phyloP scores from a whole-genome alignment of 306 rosid genomes.

The Boehmeria nivea region DNA sequence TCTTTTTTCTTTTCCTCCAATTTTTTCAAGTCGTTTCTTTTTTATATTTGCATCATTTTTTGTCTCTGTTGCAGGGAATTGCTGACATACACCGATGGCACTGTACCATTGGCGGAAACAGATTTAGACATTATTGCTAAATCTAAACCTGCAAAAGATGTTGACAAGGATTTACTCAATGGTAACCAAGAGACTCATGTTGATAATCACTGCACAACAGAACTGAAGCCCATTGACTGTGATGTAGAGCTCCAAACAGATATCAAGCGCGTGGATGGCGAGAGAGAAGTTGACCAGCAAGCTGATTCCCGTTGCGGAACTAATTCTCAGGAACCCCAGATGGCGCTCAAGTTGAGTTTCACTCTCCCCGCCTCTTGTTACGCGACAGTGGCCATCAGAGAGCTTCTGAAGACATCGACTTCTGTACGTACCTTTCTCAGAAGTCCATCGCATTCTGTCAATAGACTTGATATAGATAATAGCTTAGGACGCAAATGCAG shows the following conservation, averaged over 20 bases:
- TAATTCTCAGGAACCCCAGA: constrained; percentile 50
- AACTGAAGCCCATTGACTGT: constrained; percentile 32
- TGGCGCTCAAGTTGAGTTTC: constrained; percentile 77
- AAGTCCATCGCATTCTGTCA: too few relatives aligned
- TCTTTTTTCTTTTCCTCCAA: neutral
- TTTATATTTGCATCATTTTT: neutral
- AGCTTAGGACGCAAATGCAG: too few relatives aligned
- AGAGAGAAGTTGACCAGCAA: constrained; percentile 20
- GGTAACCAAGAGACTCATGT: constrained; percentile 30
- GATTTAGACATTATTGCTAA: constrained; percentile 65
- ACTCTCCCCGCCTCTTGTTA: constrained; percentile 91
- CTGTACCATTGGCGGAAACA: constrained; percentile 64
- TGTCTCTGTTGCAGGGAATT: constrained; percentile 55
- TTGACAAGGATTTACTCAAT: constrained; percentile 24
- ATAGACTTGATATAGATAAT: too few relatives aligned
- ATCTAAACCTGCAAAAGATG: constrained; percentile 24
- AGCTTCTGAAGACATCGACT: constrained; percentile 91
- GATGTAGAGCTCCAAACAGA: constrained; percentile 25
- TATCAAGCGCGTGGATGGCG: constrained; percentile 22
- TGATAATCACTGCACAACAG: constrained; percentile 20
- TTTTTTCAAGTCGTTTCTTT: neutral
- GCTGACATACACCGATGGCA: constrained; percentile 57
- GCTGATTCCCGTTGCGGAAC: too few relatives aligned
- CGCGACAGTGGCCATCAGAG: constrained; percentile 97
- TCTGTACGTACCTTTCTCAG: constrained; percentile 39